Percentiles rank a stretch among this genome's conserved stretches.
Evolutionary conservation across 257 asterid genomes (phyloP).

Genomic region (Solanum sejunctum): DNA sequence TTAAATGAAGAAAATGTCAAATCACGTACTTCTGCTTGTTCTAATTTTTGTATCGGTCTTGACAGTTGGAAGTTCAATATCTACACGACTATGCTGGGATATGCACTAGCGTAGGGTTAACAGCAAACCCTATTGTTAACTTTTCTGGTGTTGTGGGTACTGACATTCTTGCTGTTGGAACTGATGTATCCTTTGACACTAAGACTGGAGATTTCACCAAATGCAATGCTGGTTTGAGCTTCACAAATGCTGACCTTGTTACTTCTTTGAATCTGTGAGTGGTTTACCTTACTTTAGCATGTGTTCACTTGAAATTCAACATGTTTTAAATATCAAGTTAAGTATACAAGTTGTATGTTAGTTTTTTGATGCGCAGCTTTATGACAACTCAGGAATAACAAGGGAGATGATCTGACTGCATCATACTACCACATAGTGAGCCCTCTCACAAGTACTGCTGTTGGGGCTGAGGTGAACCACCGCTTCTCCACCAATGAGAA

Average conservation of each 20-base stretch:
- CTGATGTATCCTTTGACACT: slow-evolving; percentile 54
- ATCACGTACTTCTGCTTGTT: not conserved
- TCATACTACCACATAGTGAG: slow-evolving; percentile 39
- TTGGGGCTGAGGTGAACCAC: slow-evolving; percentile 48
- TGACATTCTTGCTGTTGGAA: slow-evolving; percentile 28
- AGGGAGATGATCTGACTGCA: slow-evolving; percentile 32
- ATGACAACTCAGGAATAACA: slow-evolving; percentile 33
- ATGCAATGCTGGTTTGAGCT: slow-evolving; percentile 44
- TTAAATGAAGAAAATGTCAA: not conserved
- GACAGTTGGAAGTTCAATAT: slow-evolving; percentile 50
- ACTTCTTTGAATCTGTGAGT: slow-evolving; percentile 51
- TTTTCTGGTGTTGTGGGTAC: slow-evolving; percentile 44
- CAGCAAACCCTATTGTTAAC: slow-evolving; percentile 43
- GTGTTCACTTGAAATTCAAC: not conserved
- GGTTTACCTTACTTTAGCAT: not conserved
- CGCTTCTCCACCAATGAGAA: slow-evolving; percentile 37
- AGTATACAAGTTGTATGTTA: not conserved
- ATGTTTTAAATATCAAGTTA: not conserved
- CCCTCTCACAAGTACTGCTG: slow-evolving; percentile 39
- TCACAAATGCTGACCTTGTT: slow-evolving; percentile 38
- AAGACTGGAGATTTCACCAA: slow-evolving; percentile 38
- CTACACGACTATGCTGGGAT: slow-evolving; percentile 43
- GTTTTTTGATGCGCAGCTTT: not conserved
- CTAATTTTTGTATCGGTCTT: not conserved
- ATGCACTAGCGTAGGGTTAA: slow-evolving; percentile 43